phyloP scores from a whole-genome alignment of 768 basidiomycete genomes.

The Termitomyces sp. region DNA sequence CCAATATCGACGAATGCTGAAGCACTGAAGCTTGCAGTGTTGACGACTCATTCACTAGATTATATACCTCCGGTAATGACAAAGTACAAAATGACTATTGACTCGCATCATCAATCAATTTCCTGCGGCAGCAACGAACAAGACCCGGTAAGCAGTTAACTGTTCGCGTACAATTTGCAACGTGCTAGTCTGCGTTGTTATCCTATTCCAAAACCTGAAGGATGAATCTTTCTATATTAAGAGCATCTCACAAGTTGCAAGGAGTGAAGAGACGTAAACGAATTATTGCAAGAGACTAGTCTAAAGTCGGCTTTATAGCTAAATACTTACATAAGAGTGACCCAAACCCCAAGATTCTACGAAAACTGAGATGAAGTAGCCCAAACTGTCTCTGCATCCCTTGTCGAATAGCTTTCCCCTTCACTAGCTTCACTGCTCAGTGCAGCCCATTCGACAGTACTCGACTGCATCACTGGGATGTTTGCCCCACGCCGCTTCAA shows the following conservation, averaged over 20 bases:
- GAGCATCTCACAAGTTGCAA: not conserved
- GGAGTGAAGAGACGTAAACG: not conserved
- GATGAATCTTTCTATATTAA: not conserved
- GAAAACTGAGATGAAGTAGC: constrained; percentile 5
- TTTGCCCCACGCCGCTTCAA: constrained; percentile 68
- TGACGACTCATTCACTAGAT: no score
- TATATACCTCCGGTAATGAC: not conserved
- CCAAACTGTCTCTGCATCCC: constrained; percentile 19
- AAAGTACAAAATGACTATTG: not conserved
- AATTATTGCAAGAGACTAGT: not conserved
- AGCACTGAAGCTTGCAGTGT: no score
- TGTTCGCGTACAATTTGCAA: not conserved
- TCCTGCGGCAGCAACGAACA: not conserved
- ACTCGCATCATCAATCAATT: not conserved
- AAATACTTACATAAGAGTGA: no score
- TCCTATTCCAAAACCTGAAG: not conserved
- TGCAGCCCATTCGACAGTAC: constrained; percentile 66
- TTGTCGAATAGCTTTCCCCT: constrained; percentile 36
- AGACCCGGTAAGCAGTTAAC: not conserved
- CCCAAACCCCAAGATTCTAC: no score
- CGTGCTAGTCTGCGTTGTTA: not conserved
- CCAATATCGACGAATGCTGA: no score
- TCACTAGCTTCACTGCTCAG: constrained; percentile 62
- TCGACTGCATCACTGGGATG: constrained; percentile 45
- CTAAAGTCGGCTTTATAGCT: no score